Percentiles rank a stretch among this genome's conserved stretches.
Conservation (phyloP, 345 rosid genomes). For the Eucalyptus brandiana region DNA sequence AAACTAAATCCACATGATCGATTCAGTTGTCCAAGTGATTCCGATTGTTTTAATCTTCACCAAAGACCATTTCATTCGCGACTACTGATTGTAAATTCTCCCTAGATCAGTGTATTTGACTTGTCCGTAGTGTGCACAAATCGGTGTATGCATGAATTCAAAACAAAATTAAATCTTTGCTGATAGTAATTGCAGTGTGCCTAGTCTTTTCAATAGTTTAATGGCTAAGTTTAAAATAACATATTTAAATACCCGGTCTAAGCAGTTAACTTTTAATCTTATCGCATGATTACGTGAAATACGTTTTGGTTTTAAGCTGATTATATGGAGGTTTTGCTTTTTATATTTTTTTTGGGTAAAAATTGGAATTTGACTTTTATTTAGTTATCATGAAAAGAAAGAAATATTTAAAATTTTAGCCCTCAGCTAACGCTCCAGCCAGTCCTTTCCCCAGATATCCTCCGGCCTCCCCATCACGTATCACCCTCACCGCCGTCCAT, state of each 20-base stretch:
- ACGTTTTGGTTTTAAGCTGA: background rate
- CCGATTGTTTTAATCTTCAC: too few relatives aligned
- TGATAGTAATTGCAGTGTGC: background rate
- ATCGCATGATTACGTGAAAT: background rate
- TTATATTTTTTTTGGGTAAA: background rate
- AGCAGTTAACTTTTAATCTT: background rate
- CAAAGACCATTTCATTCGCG: too few relatives aligned
- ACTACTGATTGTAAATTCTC: background rate
- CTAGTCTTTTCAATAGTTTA: background rate
- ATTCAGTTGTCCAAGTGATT: background rate
- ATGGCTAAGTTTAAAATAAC: background rate
- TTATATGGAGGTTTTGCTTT: background rate
- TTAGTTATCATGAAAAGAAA: too few relatives aligned
- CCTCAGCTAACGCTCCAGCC: background rate
- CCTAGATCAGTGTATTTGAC: background rate
- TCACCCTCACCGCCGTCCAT: background rate
- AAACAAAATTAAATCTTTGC: background rate
- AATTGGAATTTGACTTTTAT: background rate
- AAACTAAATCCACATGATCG: background rate
- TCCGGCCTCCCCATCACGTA: background rate
- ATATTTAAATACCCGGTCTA: background rate
- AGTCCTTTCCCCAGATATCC: background rate
- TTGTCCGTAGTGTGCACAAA: background rate
- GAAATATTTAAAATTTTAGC: too few relatives aligned
- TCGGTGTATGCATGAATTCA: accelerated